These are phyloP conservation scores for Bipolaris sorokiniana DNA, from an alignment of 2,329 filamentous ascomycete species.

Conservation along the genomic window DNA sequence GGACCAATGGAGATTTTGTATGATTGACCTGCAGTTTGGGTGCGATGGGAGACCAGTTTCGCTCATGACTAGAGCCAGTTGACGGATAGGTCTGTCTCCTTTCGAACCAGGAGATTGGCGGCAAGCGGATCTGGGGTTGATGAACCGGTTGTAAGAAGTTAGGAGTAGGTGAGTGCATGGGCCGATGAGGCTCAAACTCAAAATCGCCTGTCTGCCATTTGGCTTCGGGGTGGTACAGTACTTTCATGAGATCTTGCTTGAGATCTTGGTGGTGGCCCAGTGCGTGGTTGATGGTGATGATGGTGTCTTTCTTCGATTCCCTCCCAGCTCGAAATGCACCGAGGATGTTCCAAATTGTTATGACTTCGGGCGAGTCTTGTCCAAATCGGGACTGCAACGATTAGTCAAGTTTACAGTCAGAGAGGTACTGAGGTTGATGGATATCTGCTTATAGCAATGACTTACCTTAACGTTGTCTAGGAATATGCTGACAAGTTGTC, in stretches of 20 bases:
- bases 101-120: conserved; percentile 23
- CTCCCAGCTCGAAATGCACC: conserved; percentile 22
- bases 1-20: not conserved
- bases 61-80: not conserved
- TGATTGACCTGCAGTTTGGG: not conserved
- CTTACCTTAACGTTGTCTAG: conserved; percentile 31
- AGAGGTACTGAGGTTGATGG: not conserved
- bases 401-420: not conserved
- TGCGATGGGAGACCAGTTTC: not conserved
- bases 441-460: not conserved
- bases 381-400: conserved; percentile 31
- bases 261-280: conserved; percentile 30
- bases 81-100: not conserved
- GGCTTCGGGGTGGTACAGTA: conserved; percentile 34
- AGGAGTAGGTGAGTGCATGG: conserved; percentile 13
- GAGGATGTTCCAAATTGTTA: conserved; percentile 24
- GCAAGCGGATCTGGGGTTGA: conserved; percentile 30
- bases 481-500: conserved; percentile 23
- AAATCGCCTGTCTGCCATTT: conserved; percentile 32
- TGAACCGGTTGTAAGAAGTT: conserved; percentile 35
- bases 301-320: conserved; percentile 31
- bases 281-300: conserved; percentile 25
- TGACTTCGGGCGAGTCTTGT: conserved; percentile 25
- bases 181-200: conserved; percentile 25
- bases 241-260: conserved; percentile 26